Conservation (phyloP, 805 yeast species). For the Saccharomycopsis sp. region DNA sequence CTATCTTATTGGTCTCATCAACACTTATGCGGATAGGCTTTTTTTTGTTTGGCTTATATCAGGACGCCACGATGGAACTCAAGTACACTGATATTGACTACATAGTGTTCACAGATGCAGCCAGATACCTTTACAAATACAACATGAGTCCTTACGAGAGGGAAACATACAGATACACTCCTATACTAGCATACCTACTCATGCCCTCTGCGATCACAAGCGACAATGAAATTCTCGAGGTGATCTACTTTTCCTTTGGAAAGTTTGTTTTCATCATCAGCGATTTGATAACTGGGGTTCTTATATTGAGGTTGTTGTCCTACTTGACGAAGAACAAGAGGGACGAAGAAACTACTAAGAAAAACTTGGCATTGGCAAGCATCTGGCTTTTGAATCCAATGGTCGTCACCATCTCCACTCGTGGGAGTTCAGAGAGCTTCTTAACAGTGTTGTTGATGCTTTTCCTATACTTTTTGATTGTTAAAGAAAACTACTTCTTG, state of each 20-base stretch:
- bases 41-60: constrained; percentile 73
- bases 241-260: constrained; percentile 58
- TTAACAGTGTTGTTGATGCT: constrained; percentile 68
- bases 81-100: constrained; percentile 94
- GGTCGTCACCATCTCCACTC: constrained; percentile 85
- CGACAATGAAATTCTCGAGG: constrained; percentile 45
- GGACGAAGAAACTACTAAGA: constrained; percentile 21
- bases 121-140: constrained; percentile 47
- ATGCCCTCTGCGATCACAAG: constrained; percentile 49
- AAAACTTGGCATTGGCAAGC: constrained; percentile 38
- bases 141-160: constrained; percentile 65
- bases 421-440: constrained; percentile 91
- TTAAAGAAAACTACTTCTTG: constrained; percentile 28
- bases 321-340: constrained; percentile 5
- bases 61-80: constrained; percentile 69
- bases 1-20: constrained; percentile 22
- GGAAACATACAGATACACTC: constrained; percentile 91
- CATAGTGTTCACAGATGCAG: constrained; percentile 88
- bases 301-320: constrained; percentile 39
- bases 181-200: constrained; percentile 75
- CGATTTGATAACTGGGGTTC: constrained; percentile 72
- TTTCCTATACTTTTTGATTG: constrained; percentile 40
- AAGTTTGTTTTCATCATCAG: constrained; percentile 67
- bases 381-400: constrained; percentile 91
- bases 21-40: constrained; percentile 46